Evolutionary conservation across 2,329 filamentous ascomycete species (phyloP).

Genomic region (Cladosporium sp.): DNA sequence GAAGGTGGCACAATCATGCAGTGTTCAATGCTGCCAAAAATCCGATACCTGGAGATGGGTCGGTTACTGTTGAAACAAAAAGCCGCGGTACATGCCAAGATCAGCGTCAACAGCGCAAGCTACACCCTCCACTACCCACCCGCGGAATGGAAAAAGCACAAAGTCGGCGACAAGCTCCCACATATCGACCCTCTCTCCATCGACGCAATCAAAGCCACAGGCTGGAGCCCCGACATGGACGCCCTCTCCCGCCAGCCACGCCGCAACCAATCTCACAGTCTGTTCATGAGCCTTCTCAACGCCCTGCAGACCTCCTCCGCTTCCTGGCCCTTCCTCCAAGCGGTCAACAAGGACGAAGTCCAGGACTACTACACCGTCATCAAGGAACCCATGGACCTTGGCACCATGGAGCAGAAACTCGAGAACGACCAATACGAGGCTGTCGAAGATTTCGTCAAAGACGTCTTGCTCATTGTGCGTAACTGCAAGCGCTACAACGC

Average conservation of each 20-base stretch:
- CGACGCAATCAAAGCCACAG: constrained; percentile 79
- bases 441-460: constrained; percentile 87
- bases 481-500: constrained; percentile 97
- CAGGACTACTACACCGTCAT: constrained; percentile 99
- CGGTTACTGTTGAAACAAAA: constrained; percentile 97
- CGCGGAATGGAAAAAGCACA: constrained; percentile 69
- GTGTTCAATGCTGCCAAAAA: constrained; percentile 91
- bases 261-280: constrained; percentile 93
- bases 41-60: constrained; percentile 87
- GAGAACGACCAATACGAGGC: constrained; percentile 88
- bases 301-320: constrained; percentile 91
- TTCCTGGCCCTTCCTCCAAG: constrained; percentile 90
- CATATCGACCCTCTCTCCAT: constrained; percentile 83
- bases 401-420: constrained; percentile 92
- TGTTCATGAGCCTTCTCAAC: constrained; percentile 86
- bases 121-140: constrained; percentile 85
- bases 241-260: constrained; percentile 90
- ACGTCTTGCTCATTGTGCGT: constrained; percentile 84
- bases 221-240: constrained; percentile 98
- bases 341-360: constrained; percentile 92
- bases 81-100: constrained; percentile 90
- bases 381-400: constrained; percentile 93
- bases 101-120: constrained; percentile 81
- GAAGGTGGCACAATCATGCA: constrained; percentile 99
- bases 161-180: constrained; percentile 48